Evolutionary conservation across 352 stramenopile species (phyloP).

Genomic region (Vaucheria bursata): DNA sequence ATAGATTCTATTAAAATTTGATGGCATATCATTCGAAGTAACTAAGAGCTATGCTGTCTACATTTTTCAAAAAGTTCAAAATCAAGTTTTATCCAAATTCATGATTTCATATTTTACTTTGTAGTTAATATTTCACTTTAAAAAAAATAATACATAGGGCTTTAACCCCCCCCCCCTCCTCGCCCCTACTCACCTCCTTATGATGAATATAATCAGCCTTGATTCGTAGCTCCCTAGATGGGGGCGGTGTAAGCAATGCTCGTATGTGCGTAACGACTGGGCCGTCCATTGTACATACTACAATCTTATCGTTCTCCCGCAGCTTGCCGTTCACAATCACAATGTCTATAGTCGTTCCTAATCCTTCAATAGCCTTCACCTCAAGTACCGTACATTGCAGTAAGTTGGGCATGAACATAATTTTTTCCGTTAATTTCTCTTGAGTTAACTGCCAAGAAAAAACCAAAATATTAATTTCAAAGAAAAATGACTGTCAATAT

Average conservation of each 20-base stretch:
- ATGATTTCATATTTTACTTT: no score
- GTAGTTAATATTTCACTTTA: no score
- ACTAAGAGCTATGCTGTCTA: no score
- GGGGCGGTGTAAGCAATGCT: constrained; percentile 93
- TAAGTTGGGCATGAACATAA: constrained; percentile 50
- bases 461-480: background rate
- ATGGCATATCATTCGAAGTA: no score
- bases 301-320: constrained; percentile 65
- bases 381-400: constrained; percentile 95
- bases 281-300: constrained; percentile 95
- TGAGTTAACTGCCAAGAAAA: constrained; percentile 8
- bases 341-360: constrained; percentile 97
- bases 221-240: constrained; percentile 91
- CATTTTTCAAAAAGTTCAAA: no score
- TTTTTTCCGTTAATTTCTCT: constrained; percentile 44
- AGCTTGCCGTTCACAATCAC: constrained; percentile 94
- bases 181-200: constrained; percentile 66
- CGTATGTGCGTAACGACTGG: constrained; percentile 91
- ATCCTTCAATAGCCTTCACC: constrained; percentile 97
- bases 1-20: no score
- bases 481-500: constrained; percentile 2
- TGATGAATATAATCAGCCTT: constrained; percentile 85
- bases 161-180: no score
- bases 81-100: no score
- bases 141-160: no score